These are phyloP conservation scores for Penicillium mononematosum DNA, from an alignment of 495 filamentous ascomycete genomes.

Conservation along the genomic window DNA sequence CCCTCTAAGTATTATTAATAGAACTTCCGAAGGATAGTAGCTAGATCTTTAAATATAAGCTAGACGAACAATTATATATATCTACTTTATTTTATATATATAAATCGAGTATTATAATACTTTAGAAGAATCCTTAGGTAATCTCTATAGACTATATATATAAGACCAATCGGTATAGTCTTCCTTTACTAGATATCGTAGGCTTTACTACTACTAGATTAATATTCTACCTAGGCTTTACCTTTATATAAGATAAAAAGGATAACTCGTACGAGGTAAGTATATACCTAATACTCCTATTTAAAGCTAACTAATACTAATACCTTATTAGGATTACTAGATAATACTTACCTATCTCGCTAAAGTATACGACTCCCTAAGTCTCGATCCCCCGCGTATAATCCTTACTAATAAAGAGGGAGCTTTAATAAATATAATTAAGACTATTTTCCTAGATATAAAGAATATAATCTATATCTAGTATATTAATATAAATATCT, in stretches of 20 bases:
- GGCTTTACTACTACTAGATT: neutral
- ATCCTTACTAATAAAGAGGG: neutral
- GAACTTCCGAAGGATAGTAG: neutral
- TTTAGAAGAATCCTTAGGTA: neutral
- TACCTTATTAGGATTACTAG: no score
- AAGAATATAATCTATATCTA: neutral
- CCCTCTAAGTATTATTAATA: neutral
- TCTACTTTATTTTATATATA: neutral
- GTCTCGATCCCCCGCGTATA: neutral
- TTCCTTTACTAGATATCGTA: neutral
- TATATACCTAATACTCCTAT: neutral
- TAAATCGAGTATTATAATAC: no score
- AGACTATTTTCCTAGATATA: neutral
- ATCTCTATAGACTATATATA: neutral
- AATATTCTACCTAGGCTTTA: neutral
- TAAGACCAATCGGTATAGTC: neutral
- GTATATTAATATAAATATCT: neutral
- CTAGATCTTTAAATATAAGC: neutral
- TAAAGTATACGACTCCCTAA: neutral
- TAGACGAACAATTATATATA: neutral
- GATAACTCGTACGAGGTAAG: neutral
- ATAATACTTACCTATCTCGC: neutral
- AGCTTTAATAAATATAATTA: neutral
- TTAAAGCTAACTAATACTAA: no score
- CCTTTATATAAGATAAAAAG: neutral